Conservation (phyloP, 1,284 basidiomycete genomes). For the Cryptococcus sp. region DNA sequence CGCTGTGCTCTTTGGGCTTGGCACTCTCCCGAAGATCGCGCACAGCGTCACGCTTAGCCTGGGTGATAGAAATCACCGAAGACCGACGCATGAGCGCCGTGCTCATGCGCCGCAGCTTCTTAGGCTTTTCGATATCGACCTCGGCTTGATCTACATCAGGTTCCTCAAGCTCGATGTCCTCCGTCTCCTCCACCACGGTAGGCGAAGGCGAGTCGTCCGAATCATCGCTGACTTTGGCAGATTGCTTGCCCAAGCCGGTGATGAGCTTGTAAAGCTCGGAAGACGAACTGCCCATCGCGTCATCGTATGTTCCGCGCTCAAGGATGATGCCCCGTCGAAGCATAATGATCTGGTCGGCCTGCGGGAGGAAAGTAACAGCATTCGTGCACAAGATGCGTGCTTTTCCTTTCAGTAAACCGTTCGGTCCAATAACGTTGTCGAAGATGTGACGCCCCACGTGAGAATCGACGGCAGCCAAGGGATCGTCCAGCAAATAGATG, state of each 20-base stretch:
- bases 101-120: slow-evolving; percentile 35
- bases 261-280: slow-evolving; percentile 80
- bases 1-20: slow-evolving; percentile 71
- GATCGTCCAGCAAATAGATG: slow-evolving; percentile 60
- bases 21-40: slow-evolving; percentile 52
- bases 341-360: slow-evolving; percentile 78
- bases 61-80: slow-evolving; percentile 46
- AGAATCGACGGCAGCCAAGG: slow-evolving; percentile 63
- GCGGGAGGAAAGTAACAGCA: slow-evolving; percentile 76
- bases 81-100: slow-evolving; percentile 47
- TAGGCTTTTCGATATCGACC: slow-evolving; percentile 36
- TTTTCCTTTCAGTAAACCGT: slow-evolving; percentile 79
- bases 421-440: slow-evolving; percentile 87
- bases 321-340: slow-evolving; percentile 81
- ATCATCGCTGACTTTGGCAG: slow-evolving; percentile 36
- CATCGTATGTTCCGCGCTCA: slow-evolving; percentile 71
- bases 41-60: slow-evolving; percentile 51
- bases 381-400: slow-evolving; percentile 89
- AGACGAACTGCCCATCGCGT: slow-evolving; percentile 65
- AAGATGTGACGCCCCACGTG: slow-evolving; percentile 67
- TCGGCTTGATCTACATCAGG: slow-evolving; percentile 35
- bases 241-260: slow-evolving; percentile 57
- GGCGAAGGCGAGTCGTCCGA: slow-evolving; percentile 57
- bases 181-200: slow-evolving; percentile 34
- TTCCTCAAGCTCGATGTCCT: slow-evolving; percentile 39